Evolutionary conservation across 1,284 basidiomycete species (phyloP).

Genomic region (Puccinia polysora): DNA sequence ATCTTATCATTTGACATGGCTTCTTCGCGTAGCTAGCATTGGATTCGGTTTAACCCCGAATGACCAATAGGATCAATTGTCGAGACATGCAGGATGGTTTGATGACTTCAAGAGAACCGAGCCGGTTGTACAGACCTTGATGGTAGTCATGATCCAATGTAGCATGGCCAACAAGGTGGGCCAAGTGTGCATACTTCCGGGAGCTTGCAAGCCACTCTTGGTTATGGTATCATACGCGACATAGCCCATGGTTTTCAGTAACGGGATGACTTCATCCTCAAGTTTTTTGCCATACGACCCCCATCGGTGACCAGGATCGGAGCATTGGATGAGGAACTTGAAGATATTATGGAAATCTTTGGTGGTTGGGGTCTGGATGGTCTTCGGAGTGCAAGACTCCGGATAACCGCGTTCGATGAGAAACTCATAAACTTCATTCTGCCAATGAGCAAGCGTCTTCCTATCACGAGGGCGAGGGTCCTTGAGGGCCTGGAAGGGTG

Average conservation of each 20-base stretch:
- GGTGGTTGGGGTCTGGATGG: slow-evolving; percentile 67
- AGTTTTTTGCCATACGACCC: slow-evolving; percentile 57
- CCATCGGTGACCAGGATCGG: slow-evolving; percentile 46
- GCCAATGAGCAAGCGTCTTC: slow-evolving; percentile 55
- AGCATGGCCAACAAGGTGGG: slow-evolving; percentile 71
- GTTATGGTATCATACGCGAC: slow-evolving; percentile 69
- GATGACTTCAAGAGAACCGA: too few species aligned
- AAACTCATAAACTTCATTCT: slow-evolving; percentile 67
- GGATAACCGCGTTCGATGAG: slow-evolving; percentile 64
- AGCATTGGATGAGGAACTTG: slow-evolving; percentile 59
- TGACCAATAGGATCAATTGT: too few species aligned
- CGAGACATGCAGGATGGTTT: too few species aligned
- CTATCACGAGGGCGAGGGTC: slow-evolving; percentile 33
- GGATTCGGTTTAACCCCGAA: too few species aligned
- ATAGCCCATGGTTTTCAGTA: slow-evolving; percentile 70
- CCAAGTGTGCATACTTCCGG: slow-evolving; percentile 79
- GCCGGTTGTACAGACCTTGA: slow-evolving; percentile 48
- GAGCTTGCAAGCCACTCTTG: slow-evolving; percentile 74
- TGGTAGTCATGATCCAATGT: slow-evolving; percentile 69
- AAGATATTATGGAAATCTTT: slow-evolving; percentile 78
- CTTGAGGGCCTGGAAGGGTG: slow-evolving; percentile 8
- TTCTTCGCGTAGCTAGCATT: slow-evolving; percentile 28
- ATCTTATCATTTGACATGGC: slow-evolving; percentile 20
- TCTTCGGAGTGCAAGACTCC: slow-evolving; percentile 60
- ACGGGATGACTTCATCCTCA: slow-evolving; percentile 72